Percentiles rank a stretch among this genome's conserved stretches.
Conservation (phyloP, 371 early-diverging fungal species). For the Mortierella sp. region DNA sequence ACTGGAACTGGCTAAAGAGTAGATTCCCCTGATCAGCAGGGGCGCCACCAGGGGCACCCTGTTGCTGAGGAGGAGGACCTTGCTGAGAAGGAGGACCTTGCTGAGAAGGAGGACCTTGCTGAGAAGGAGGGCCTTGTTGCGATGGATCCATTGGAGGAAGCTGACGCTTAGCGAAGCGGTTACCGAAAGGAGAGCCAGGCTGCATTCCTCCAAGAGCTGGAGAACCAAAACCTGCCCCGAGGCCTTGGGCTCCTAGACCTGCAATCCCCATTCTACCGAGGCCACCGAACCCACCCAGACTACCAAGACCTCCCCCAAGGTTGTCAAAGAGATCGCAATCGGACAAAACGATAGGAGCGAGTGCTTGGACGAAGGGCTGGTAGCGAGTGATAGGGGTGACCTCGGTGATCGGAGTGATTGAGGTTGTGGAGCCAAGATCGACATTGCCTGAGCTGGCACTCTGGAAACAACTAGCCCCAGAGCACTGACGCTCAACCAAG, state of each 20-base stretch:
- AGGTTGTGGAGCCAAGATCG: slow-evolving; percentile 31
- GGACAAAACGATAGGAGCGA: slow-evolving; percentile 33
- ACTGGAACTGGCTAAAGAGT: slow-evolving; percentile 42
- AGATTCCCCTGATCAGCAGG: slow-evolving; percentile 14
- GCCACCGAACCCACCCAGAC: background rate
- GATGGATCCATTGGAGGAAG: background rate
- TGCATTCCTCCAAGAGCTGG: too few species aligned
- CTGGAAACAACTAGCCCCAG: slow-evolving; percentile 24
- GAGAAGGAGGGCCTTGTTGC: background rate
- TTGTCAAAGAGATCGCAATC: slow-evolving; percentile 15
- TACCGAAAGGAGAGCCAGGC: too few species aligned
- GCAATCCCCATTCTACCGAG: background rate
- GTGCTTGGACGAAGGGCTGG: slow-evolving; percentile 34
- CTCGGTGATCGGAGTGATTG: slow-evolving; percentile 35
- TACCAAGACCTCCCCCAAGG: background rate
- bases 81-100: background rate
- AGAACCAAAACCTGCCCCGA: background rate
- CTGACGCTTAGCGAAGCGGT: background rate
- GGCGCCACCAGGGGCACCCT: background rate
- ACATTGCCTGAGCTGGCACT: slow-evolving; percentile 36
- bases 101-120: background rate
- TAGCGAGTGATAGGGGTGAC: slow-evolving; percentile 50
- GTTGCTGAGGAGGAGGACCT: background rate
- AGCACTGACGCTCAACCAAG: slow-evolving; percentile 12
- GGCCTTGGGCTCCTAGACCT: background rate